These are phyloP conservation scores for Cladophialophora carrionii DNA, from an alignment of 2,329 filamentous ascomycete genomes.

Conservation along the genomic window DNA sequence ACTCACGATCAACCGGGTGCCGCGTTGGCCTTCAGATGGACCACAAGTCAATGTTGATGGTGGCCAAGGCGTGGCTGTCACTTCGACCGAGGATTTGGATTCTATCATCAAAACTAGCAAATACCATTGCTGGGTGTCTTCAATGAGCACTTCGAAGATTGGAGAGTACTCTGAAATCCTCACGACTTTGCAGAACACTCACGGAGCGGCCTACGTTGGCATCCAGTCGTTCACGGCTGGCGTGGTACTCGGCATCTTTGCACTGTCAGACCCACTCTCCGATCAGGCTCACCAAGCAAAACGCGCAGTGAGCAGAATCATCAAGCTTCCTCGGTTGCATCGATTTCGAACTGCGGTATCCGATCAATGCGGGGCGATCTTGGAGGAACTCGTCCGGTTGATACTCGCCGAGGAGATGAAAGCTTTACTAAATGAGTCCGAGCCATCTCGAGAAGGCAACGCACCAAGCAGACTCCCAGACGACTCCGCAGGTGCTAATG, in stretches of 20 bases:
- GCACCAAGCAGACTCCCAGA: background rate
- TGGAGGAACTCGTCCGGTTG: conserved; percentile 31
- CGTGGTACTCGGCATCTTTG: conserved; percentile 51
- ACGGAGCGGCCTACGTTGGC: conserved; percentile 50
- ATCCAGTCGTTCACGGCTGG: conserved; percentile 53
- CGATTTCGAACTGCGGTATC: conserved; percentile 27
- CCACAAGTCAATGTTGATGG: background rate
- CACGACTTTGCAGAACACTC: conserved; percentile 47
- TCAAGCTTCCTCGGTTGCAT: conserved; percentile 28
- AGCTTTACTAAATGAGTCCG: conserved; percentile 20
- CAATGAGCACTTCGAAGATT: conserved; percentile 48
- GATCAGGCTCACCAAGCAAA: conserved; percentile 51
- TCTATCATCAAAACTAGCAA: conserved; percentile 30
- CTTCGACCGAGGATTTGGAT: conserved; percentile 11
- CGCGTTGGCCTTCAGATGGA: conserved; percentile 12
- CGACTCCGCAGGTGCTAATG: background rate
- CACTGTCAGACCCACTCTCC: conserved; percentile 50
- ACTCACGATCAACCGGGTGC: conserved; percentile 39
- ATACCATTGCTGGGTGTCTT: conserved; percentile 42
- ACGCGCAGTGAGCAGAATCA: conserved; percentile 43
- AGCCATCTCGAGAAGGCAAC: conserved; percentile 2
- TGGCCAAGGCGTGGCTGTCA: background rate
- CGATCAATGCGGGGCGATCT: conserved; percentile 30
- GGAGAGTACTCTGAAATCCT: conserved; percentile 40
- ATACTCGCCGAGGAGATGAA: conserved; percentile 32